Evolutionary conservation across 345 rosid genomes (phyloP), one percentile per base, ranked within the genome.

Genomic region (Iberis pinnata): DNA sequence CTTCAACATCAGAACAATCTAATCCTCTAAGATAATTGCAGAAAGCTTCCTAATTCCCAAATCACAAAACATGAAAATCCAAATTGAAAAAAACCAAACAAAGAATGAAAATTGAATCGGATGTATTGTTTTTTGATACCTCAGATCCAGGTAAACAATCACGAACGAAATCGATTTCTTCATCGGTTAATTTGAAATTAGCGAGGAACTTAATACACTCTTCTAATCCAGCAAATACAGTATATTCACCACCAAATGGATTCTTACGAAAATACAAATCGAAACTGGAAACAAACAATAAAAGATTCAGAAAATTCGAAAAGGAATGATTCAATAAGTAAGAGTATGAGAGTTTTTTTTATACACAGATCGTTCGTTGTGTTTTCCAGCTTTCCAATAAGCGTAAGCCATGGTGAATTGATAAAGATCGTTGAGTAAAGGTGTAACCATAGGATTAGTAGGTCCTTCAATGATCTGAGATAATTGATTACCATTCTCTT

Each of bases 371-470:
- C 84, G 80, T 15, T 88, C 97, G 52, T 67, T 36, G 54, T 88
- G 90, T 72, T 92, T 92, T 49, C 79, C 76, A 54, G 95, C 99
- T 73, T 85, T 92, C 99, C 99, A 88, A 65, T 85, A 88, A 71
- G 99, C 95, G 45, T 85, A 92, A 35, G 97, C 86, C 97, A 92
- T 88, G 56, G 97, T 81, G 75, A 88, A 92, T 78, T 90, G 96
- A 53, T 87, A 90, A 36, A 82, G 94, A 79, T 90, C 98, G 37
- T 87, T 90, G 46, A 87, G 69, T 11, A 90, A 74, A 36, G 98
- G 96, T 13, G 98, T 87, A 1, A 80, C 95, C 89, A 90, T 87
- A 4, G 95, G 86, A 63, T 90, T 90, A 7, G 98, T 82, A 11
- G 98, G 95, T 5, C 81, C 82, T 3, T 47, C 60, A 12, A 75